phyloP scores from a whole-genome alignment of 345 rosid genomes.

The Populus simonii region DNA sequence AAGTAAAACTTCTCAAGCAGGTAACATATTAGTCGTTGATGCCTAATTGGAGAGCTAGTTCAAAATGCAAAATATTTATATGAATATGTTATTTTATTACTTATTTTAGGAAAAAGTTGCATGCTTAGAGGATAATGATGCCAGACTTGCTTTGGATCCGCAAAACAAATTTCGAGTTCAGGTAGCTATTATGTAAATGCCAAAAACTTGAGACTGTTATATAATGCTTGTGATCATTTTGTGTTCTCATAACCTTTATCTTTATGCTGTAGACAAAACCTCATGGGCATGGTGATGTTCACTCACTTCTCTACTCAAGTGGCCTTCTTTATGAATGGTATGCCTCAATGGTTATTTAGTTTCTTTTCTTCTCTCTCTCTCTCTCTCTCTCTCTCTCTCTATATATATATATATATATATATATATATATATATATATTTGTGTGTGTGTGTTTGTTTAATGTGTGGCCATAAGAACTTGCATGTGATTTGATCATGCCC shows the following conservation, averaged over 20 bases:
- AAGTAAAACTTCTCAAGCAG: conserved; percentile 92
- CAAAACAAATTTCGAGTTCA: conserved; percentile 77
- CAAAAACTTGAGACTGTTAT: neutral
- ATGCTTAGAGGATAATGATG: conserved; percentile 91
- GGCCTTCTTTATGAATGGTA: conserved; percentile 81
- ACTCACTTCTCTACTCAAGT: conserved; percentile 82
- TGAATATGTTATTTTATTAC: conserved; percentile 3
- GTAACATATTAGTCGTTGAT: conserved; percentile 32
- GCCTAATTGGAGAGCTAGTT: neutral
- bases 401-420: no score
- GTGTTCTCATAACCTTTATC: conserved; percentile 13
- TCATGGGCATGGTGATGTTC: conserved; percentile 98
- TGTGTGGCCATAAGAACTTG: neutral
- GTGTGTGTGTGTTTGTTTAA: no score
- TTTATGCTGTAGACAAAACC: conserved; percentile 74
- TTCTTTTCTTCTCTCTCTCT: neutral
- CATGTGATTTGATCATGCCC: neutral
- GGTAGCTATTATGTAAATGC: conserved; percentile 37
- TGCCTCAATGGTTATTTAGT: conserved; percentile 9
- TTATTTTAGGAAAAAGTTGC: conserved; percentile 89
- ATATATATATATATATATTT: no score
- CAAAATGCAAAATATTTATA: neutral
- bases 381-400: no score
- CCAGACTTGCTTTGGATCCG: conserved; percentile 79
- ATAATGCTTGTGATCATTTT: neutral